Base-by-base conservation (phyloP, 2,329 filamentous ascomycete genomes). In the Trichoderma oligosporum region DNA sequence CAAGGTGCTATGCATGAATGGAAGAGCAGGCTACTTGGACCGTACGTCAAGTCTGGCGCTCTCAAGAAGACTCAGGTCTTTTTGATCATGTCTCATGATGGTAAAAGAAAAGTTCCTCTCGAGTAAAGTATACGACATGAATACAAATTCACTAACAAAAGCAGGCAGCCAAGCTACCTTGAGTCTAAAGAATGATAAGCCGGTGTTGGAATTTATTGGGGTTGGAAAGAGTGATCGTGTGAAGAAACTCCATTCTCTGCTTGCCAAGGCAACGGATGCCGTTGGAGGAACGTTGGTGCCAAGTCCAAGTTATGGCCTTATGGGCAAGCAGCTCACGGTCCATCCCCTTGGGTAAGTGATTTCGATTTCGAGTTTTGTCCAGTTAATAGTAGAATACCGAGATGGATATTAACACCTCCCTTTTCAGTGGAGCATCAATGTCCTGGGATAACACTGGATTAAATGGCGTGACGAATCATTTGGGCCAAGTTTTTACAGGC, bases 71-170 rank as follows among this genome's bases (percentile, higher is more conserved):
- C 83, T 0, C 81, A 85, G 58, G 77, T 84, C 0, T 88, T 86
- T 65, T 74, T 88, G 4, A 76, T 87, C 65, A 86, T 87, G 83
- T 82, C 80, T 1, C 84, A 87, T 63, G 84, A 87, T 62, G 83
- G 78, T 74, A 72, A 66, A 72, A 65, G 4, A 6, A 16, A 7
- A 2, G 11, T 14, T 27, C 2, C 9, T 1, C 1, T 12, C 1
- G 3, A 12, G 2, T 3, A 5, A 11, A 11, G 11, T 2, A 38
- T 42, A 16, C 12, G 12, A 14, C 3, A 11, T 25, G 11, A n/a
- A 6, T 7, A 9, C 12, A 7, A 20, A 7, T 42, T 57, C 1
- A 56, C 27, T 39, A 18, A 31, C 33, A 1, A 25, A 5, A 16
- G 11, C 51, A 79, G 76, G 73, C 41, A 83, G 84, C 63, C 82